Percentiles rank a stretch among this genome's conserved stretches.
Conservation (phyloP, 2,329 filamentous ascomycete species). For the Paraconiothyrium brasiliense region DNA sequence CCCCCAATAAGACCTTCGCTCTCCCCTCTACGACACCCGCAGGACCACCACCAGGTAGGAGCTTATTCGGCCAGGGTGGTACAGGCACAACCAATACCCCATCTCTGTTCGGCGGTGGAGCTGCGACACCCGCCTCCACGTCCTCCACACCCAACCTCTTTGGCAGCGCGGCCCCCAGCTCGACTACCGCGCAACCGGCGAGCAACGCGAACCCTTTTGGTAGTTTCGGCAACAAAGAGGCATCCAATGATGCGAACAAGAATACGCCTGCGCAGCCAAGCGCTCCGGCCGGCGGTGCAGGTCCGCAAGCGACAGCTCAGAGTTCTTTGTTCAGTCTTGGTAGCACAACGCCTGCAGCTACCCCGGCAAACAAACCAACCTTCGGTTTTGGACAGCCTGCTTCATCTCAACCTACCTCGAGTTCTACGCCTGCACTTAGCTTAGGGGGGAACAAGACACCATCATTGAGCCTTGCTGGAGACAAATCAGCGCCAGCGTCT, state of each 20-base stretch:
- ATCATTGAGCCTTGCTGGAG: conserved; percentile 33
- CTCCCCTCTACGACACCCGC: conserved; percentile 51
- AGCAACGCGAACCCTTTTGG: conserved; percentile 31
- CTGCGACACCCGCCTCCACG: conserved; percentile 36
- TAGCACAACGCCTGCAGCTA: conserved; percentile 41
- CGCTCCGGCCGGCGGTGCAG: conserved; percentile 36
- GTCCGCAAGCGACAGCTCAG: conserved; percentile 44
- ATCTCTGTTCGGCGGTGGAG: conserved; percentile 34
- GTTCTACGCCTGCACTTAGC: conserved; percentile 25
- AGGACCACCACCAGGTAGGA: conserved; percentile 46
- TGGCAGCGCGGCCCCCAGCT: conserved; percentile 30
- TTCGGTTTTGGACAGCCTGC: conserved; percentile 41
- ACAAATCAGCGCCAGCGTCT: conserved; percentile 31
- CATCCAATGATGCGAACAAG: conserved; percentile 45
- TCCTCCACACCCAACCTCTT: conserved; percentile 44
- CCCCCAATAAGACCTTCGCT: conserved; percentile 47
- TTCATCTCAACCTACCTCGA: conserved; percentile 34
- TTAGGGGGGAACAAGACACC: conserved; percentile 34
- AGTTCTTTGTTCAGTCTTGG: conserved; percentile 40
- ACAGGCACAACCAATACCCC: conserved; percentile 25
- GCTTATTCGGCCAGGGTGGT: conserved; percentile 38
- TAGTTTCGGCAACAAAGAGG: conserved; percentile 32
- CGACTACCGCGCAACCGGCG: conserved; percentile 34
- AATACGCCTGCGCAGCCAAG: conserved; percentile 33
- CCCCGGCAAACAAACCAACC: conserved; percentile 39